Conservation (phyloP, 73 alveolate genomes). For the Paramecium primaurelia region DNA sequence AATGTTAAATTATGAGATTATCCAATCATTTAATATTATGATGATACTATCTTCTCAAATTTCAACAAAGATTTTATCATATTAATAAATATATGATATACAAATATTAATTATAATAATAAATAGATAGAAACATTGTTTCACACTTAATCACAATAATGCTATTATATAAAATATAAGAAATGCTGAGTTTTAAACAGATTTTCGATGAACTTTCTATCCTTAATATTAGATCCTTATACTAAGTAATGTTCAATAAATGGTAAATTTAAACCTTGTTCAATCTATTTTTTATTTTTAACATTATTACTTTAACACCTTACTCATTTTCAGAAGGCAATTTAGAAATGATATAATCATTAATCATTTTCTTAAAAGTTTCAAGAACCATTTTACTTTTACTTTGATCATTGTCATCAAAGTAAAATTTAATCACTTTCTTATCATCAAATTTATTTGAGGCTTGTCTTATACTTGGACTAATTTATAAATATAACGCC, state of each 20-base stretch:
- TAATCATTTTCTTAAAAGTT: slow-evolving; percentile 2
- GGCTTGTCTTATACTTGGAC: not conserved
- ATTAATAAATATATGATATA: too few species aligned
- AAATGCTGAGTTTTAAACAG: slow-evolving; percentile 31
- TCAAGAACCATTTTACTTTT: slow-evolving; percentile 25
- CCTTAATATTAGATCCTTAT: not conserved
- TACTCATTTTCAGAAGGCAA: not conserved
- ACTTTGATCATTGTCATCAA: slow-evolving; percentile 24
- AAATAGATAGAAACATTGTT: not conserved
- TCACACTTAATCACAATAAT: not conserved
- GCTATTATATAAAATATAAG: not conserved
- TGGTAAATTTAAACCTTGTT: not conserved
- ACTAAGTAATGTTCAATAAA: not conserved
- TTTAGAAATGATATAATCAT: not conserved
- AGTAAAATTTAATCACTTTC: not conserved
- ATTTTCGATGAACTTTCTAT: not conserved
- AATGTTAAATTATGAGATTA: too few species aligned
- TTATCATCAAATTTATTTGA: not conserved
- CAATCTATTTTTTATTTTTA: not conserved
- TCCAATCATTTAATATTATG: too few species aligned
- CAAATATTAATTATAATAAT: too few species aligned
- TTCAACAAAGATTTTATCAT: too few species aligned
- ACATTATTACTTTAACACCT: not conserved
- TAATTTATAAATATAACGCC: not conserved
- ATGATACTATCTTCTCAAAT: too few species aligned